Evolutionary conservation across 2,329 filamentous ascomycete genomes (phyloP).

Genomic region (Botrytis tulipae): DNA sequence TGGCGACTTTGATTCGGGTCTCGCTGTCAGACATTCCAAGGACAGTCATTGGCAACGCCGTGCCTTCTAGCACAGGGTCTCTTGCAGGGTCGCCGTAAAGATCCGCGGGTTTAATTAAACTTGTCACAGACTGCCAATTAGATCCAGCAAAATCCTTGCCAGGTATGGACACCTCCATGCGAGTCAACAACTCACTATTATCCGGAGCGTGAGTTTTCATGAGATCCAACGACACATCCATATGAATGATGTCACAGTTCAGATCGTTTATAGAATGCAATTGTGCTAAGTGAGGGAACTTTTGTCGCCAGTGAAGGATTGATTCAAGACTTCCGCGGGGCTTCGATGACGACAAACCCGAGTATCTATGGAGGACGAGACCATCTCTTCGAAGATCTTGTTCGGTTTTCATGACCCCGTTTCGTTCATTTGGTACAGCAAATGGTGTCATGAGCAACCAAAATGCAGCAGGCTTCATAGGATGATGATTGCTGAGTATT

Average conservation of each 20-base stretch:
- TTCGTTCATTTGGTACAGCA: slow-evolving; percentile 26
- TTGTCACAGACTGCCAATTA: slow-evolving; percentile 60
- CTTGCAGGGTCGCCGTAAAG: slow-evolving; percentile 37
- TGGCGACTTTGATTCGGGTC: slow-evolving; percentile 34
- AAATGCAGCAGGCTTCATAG: slow-evolving; percentile 32
- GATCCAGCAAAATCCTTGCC: slow-evolving; percentile 54
- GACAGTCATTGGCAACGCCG: slow-evolving; percentile 25
- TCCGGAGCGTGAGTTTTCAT: slow-evolving; percentile 56
- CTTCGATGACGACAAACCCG: slow-evolving; percentile 25
- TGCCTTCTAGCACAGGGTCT: slow-evolving; percentile 36
- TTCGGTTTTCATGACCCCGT: slow-evolving; percentile 25
- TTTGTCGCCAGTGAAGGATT: slow-evolving; percentile 57
- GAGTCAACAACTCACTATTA: slow-evolving; percentile 59
- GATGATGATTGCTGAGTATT: slow-evolving; percentile 19
- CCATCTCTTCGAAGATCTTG: slow-evolving; percentile 29
- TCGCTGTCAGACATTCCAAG: slow-evolving; percentile 25
- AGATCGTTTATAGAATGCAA: slow-evolving; percentile 52
- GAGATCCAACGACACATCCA: slow-evolving; percentile 59
- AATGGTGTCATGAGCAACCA: slow-evolving; percentile 34
- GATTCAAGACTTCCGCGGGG: slow-evolving; percentile 46
- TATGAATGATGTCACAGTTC: slow-evolving; percentile 59
- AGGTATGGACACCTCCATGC: slow-evolving; percentile 58
- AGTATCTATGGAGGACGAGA: slow-evolving; percentile 32
- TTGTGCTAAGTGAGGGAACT: slow-evolving; percentile 56
- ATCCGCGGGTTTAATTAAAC: slow-evolving; percentile 55